Base-by-base conservation (phyloP, 192 early-diverging fungal species). In the Gorgonomyces haynaldii region DNA sequence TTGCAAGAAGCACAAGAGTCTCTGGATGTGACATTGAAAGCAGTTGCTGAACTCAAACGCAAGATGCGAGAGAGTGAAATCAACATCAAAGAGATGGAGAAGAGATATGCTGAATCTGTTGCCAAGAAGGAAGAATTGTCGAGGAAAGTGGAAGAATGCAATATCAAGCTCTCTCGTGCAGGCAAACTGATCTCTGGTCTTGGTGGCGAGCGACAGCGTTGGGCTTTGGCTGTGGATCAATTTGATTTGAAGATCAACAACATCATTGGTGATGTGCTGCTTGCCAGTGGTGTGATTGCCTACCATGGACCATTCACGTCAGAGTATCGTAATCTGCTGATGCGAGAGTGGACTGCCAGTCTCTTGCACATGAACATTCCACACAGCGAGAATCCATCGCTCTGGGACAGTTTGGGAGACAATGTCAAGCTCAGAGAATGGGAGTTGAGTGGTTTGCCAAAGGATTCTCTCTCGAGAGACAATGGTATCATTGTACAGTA, bases 71-170 rank as follows among this genome's bases (percentile, higher is more conserved):
- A 73, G 31, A 56, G 67, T 3, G 76, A 79, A 45, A 63, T 74
- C 52, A 78, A 75, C 48, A 74, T 78, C 45, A 73, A 79, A 49
- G 76, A 77, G 41, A 77, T 78, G 68, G 70, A 76, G 46, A 76
- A 76, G 36, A 45, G 67, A 42, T 76, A 67, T 58, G 58, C 65
- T 15, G 73, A 76, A 53, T 67, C 62, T 2, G 72, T 73, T 12
- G 74, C 73, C 19, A 78, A 79, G 51, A 79, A 79, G 45, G 76
- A 79, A 38, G 74, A 74, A 45, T 61, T 79, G 3, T 70, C 67
- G 15, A 37, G 69, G n/a, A 73, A 79, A 44, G 76, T 79, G 0
- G 71, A 78, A 44, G 70, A 73, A 29, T 73, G 70, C 41, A 74
- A 73, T 40, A 58, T 72, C 13, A 73, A 79, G 43, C 52, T 79